Conservation (phyloP, 768 basidiomycete genomes). For the Auricularia auricula-judae region DNA sequence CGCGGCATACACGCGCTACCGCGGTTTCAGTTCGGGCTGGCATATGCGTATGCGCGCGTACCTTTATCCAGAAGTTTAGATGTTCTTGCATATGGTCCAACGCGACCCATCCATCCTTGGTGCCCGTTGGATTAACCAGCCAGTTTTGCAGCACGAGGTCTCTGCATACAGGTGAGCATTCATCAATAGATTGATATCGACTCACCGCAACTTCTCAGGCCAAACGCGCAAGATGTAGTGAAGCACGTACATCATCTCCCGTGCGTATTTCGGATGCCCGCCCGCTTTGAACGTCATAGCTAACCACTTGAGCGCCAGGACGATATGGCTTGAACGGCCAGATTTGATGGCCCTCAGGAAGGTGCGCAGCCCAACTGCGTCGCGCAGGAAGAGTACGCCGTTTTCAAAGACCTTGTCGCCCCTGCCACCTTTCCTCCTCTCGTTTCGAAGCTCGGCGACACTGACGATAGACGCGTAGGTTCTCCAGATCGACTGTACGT, state of each 20-base stretch:
- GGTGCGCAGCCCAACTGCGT: background rate
- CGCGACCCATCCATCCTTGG: constrained; percentile 14
- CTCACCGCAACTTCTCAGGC: constrained; percentile 16
- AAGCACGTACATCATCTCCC: constrained; percentile 17
- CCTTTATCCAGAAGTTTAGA: constrained; percentile 24
- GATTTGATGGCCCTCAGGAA: background rate
- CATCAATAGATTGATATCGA: background rate
- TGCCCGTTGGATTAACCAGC: constrained; percentile 20
- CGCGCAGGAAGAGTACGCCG: background rate
- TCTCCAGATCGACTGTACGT: background rate
- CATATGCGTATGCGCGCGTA: background rate
- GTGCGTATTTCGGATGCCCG: background rate
- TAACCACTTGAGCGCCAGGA: background rate
- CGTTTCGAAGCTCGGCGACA: background rate
- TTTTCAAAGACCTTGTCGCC: background rate
- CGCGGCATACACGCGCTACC: constrained; percentile 18
- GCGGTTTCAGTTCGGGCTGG: background rate
- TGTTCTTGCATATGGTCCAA: constrained; percentile 26
- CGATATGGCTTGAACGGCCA: background rate
- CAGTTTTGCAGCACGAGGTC: constrained; percentile 21
- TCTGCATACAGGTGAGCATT: constrained; percentile 8
- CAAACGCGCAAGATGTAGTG: constrained; percentile 19
- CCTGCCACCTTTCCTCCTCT: background rate
- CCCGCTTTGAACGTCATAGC: background rate
- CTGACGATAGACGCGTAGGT: background rate